Conservation (phyloP, 257 asterid species). For the Nicotiana tabacum region DNA sequence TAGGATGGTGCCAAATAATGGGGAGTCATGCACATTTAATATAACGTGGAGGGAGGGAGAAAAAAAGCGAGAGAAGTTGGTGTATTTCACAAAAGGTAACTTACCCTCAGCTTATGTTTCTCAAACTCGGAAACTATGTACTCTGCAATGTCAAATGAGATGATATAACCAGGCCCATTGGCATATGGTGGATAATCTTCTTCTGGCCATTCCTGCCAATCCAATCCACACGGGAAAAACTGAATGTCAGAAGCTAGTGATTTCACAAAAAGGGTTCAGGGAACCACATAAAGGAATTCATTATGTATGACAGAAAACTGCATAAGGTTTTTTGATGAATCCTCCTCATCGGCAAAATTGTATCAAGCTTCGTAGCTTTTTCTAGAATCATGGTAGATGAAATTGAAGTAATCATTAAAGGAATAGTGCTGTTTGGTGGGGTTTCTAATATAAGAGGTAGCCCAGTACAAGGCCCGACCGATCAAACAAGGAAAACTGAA, state of each 20-base stretch:
- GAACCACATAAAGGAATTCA: background rate
- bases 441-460: background rate
- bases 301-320: background rate
- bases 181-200: slow-evolving; percentile 91
- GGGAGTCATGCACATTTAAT: background rate
- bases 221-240: slow-evolving; percentile 15
- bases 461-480: background rate
- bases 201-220: slow-evolving; percentile 93
- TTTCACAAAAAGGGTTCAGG: background rate
- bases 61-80: background rate
- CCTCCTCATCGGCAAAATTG: background rate
- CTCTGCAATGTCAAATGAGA: slow-evolving; percentile 72
- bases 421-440: background rate
- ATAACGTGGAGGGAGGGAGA: background rate
- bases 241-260: slow-evolving; percentile 9
- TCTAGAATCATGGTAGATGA: background rate
- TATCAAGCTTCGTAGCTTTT: background rate
- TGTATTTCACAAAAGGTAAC: slow-evolving; percentile 5
- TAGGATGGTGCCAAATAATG: background rate
- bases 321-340: background rate
- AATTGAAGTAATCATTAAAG: background rate
- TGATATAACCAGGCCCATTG: slow-evolving; percentile 90
- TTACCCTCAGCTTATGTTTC: slow-evolving; percentile 77
- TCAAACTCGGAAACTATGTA: slow-evolving; percentile 65
- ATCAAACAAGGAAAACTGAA: background rate